Evolutionary conservation across 345 rosid genomes (phyloP), one percentile per base, ranked within the genome.

Genomic region (Lepidium didymum): DNA sequence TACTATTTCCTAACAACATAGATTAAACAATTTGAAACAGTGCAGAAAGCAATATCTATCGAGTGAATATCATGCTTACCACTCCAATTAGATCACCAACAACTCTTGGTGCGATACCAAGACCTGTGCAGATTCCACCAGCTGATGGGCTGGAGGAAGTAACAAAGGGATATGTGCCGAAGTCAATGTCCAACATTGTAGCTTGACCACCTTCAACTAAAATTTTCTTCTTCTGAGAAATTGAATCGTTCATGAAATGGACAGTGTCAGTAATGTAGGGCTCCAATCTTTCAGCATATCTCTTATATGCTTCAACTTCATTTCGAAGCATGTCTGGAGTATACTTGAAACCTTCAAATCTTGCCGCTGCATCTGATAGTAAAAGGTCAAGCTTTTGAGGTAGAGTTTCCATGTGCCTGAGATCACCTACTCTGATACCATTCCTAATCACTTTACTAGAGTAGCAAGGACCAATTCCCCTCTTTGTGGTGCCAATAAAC

Each of bases 171-270:
- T 94, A 94, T 10, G 97, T 94, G 62, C 97, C 97, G 70, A 91
- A 91, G 68, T 94, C 99, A 65, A 91, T 81, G 53, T 94, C 99
- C 63, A 94, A 75, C 99, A 94, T 94, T 13, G 99, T 89, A 21
- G 99, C 99, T 68, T 94, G 99, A 69, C 99, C 97, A 73, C 99
- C 99, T 84, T 94, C 99, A 6, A 94, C 92, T 85, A 91, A 77
- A 78, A 94, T 80, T 73, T 79, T 94, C 68, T 88, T 89, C 77
- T 87, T 87, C 78, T 86, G 84, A 6, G 73, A 67, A 58, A 94
- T 88, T 2, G 90, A 83, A 27, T 94, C 95, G 56, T 91, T 87
- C 79, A 94, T 79, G 56, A 93, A 76, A 81, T 87, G 85, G 65
- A 93, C 92, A 3, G 97, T 94, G 76, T 91, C 99, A 4, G 86